Percentiles rank a stretch among this genome's conserved stretches.
phyloP scores from a whole-genome alignment of 2,329 filamentous ascomycete species.

The Fusarium sp. region DNA sequence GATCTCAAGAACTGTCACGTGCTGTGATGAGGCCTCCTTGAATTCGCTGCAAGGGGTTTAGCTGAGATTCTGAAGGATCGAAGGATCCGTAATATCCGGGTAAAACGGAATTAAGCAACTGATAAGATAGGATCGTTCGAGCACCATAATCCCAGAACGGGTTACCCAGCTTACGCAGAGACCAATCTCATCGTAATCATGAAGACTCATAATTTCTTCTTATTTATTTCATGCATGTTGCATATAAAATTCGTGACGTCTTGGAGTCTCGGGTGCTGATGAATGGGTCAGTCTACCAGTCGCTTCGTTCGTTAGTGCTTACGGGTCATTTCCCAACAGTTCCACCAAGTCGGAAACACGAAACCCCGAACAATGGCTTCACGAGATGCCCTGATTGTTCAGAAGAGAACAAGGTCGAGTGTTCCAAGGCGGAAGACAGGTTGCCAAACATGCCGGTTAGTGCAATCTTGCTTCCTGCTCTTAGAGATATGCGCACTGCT shows the following conservation, averaged over 20 bases:
- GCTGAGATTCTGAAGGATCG: not conserved
- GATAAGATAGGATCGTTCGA: not conserved
- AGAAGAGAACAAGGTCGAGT: not conserved
- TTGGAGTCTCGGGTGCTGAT: rapidly evolving
- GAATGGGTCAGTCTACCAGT: too few relatives aligned
- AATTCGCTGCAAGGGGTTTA: not conserved
- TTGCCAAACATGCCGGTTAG: slow-evolving; percentile 18
- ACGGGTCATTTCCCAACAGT: not conserved
- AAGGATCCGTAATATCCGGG: not conserved
- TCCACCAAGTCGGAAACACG: not conserved
- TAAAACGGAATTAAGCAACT: not conserved
- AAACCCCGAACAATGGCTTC: not conserved
- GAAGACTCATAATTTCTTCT: not conserved
- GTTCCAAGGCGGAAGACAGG: slow-evolving; percentile 9
- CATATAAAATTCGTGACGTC: too few relatives aligned
- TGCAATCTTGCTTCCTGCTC: rapidly evolving
- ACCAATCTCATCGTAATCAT: not conserved
- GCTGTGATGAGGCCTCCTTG: slow-evolving; percentile 16
- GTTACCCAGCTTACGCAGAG: not conserved
- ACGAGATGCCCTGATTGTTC: not conserved
- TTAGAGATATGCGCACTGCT: too few relatives aligned
- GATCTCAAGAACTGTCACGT: not conserved
- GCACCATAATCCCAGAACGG: too few relatives aligned
- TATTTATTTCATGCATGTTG: not conserved
- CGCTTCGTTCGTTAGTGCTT: slow-evolving; percentile 4